Conservation (phyloP, 768 basidiomycete genomes). For the Trametes maxima region DNA sequence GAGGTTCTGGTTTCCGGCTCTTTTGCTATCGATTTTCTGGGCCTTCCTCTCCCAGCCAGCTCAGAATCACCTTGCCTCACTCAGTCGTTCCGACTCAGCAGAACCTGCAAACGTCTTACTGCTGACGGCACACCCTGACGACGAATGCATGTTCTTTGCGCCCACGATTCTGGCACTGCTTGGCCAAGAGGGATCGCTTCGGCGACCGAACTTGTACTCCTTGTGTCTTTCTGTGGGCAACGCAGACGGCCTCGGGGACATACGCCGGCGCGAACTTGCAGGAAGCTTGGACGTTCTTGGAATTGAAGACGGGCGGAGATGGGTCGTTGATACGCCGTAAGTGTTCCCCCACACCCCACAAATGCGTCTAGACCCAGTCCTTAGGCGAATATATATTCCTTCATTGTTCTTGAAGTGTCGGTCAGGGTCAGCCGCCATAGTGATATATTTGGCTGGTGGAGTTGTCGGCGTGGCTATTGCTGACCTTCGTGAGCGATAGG, state of each 20-base stretch:
- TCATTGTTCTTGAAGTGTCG: no score
- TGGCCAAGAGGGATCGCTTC: neutral
- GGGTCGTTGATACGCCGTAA: constrained; percentile 73
- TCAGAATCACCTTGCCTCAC: constrained; percentile 1
- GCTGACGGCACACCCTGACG: constrained; percentile 92
- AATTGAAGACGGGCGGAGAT: constrained; percentile 53
- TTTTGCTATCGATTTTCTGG: constrained; percentile 7
- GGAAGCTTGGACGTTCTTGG: constrained; percentile 71
- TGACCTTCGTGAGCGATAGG: constrained; percentile 34
- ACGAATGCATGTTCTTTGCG: constrained; percentile 93
- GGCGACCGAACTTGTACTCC: constrained; percentile 47
- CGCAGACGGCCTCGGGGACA: constrained; percentile 72
- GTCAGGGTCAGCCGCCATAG: neutral
- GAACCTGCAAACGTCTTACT: constrained; percentile 49
- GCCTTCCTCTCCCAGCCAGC: constrained; percentile 3
- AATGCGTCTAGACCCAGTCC: no score
- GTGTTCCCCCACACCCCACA: constrained; percentile 32
- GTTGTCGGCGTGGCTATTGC: neutral
- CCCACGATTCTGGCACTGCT: constrained; percentile 71
- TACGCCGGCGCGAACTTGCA: constrained; percentile 59
- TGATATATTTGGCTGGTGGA: neutral
- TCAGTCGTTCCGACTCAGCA: neutral
- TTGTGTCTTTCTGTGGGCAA: constrained; percentile 81
- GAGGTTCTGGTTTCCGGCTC: neutral
- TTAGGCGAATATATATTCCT: no score